These are phyloP conservation scores for Candida oleophila DNA, from an alignment of 805 yeast species.

Conservation along the genomic window DNA sequence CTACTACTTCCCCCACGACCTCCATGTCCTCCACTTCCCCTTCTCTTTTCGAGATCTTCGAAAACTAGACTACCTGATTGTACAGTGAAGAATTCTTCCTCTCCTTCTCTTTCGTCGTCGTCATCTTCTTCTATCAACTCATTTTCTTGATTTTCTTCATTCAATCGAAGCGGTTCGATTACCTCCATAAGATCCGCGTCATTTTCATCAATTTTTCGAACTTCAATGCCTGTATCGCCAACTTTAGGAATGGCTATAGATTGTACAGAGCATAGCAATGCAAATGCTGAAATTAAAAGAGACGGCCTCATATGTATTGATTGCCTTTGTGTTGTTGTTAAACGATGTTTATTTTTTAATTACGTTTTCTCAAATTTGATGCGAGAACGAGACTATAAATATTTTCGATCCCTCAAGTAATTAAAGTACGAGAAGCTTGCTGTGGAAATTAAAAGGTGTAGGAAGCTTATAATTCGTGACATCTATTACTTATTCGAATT, in stretches of 20 bases:
- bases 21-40: neutral
- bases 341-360: too few species aligned
- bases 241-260: neutral
- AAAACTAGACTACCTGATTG: neutral
- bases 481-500: too few species aligned
- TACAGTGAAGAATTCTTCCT: neutral
- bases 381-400: too few species aligned
- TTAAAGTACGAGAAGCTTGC: too few species aligned
- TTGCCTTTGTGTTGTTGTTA: neutral
- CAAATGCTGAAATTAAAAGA: neutral
- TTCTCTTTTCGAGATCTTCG: neutral
- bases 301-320: neutral
- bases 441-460: too few species aligned
- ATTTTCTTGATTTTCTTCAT: conserved; percentile 9
- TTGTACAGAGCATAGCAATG: neutral
- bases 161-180: neutral
- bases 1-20: neutral
- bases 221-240: neutral
- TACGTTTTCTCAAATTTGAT: too few species aligned
- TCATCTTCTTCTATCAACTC: conserved; percentile 10
- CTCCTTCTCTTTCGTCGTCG: neutral
- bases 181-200: neutral
- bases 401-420: too few species aligned
- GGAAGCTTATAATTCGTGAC: too few species aligned
- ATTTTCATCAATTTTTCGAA: neutral